Conservation (phyloP, 306 rosid species). For the Cicer chorassanicum region DNA sequence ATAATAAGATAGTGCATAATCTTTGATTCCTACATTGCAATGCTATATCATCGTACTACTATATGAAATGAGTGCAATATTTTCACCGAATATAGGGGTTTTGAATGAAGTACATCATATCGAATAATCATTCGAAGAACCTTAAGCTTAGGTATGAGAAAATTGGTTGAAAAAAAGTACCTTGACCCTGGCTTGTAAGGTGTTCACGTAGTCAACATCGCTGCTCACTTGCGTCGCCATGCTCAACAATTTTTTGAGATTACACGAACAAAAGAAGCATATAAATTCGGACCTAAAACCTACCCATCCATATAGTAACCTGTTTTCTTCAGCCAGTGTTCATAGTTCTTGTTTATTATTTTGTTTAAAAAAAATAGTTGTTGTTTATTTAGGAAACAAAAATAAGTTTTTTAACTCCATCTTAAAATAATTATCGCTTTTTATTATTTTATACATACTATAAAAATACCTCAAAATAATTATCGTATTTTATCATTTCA, state of each 20-base stretch:
- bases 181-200: conserved; percentile 65
- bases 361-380: too few relatives aligned
- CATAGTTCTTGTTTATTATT: too few relatives aligned
- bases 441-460: too few relatives aligned
- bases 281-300: too few relatives aligned
- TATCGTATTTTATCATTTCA: too few relatives aligned
- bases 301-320: too few relatives aligned
- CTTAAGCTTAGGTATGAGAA: not conserved
- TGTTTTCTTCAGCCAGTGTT: too few relatives aligned
- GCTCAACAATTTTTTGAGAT: not conserved
- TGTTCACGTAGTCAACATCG: conserved; percentile 46
- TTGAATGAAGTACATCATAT: not conserved
- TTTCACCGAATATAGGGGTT: not conserved
- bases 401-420: too few relatives aligned
- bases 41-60: not conserved
- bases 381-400: too few relatives aligned
- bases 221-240: conserved; percentile 55
- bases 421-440: too few relatives aligned
- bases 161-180: conserved; percentile 45
- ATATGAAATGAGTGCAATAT: not conserved
- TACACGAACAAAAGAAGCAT: too few relatives aligned
- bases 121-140: not conserved
- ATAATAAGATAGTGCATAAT: not conserved
- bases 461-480: too few relatives aligned
- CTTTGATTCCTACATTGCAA: not conserved